Evolutionary conservation across 495 filamentous ascomycete genomes (phyloP), one percentile per base, ranked within the genome.

Genomic region (Annulohypoxylon nitens): DNA sequence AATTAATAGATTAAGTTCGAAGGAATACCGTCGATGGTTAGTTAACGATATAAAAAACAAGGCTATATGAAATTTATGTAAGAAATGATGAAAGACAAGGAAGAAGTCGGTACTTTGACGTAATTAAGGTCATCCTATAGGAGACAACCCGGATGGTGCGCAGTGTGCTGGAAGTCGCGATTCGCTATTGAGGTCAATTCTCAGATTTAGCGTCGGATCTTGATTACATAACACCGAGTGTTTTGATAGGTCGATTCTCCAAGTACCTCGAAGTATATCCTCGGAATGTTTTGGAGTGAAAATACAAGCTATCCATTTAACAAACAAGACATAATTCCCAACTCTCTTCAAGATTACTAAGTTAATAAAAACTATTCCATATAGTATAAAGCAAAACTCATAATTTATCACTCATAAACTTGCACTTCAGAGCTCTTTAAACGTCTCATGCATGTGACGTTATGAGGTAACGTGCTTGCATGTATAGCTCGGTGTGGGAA

Each of bases 401-500:
- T 10, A 16, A 10, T 4, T 7, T 47, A 47, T 18, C 18, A 20
- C 4, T 8, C 18, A 20, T 47, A 6, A 47, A 12, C 8, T 20
- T 6, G 18, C 43, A 47, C 8, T 20, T 6, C 5, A 47, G 18
- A 12, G 7, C 18, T 51, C 20, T 2, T 2, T 25, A 2, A 7
- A 26, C 12, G 37, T 58, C 2, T 10, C 10, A 58, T 37, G 33
- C 53, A 37, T 34, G 33, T 58, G 33, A 37, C 30, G 48, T 11
- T 51, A 18, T 9, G 4, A 51, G 12, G 48, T 51, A 51, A 51
- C 48, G 4, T 26, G 25, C 51, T 55, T 33, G 51, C 51, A 26
- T 51, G 25, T 55, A n/a, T 4, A 37, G n/a, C 30, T 59, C 67
- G 67, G 60, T 25, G 67, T 64, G 50, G 61, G 63, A 54, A 57